These are phyloP conservation scores for Nematocida sp. DNA, from an alignment of 371 early-diverging fungal species.

Conservation along the genomic window DNA sequence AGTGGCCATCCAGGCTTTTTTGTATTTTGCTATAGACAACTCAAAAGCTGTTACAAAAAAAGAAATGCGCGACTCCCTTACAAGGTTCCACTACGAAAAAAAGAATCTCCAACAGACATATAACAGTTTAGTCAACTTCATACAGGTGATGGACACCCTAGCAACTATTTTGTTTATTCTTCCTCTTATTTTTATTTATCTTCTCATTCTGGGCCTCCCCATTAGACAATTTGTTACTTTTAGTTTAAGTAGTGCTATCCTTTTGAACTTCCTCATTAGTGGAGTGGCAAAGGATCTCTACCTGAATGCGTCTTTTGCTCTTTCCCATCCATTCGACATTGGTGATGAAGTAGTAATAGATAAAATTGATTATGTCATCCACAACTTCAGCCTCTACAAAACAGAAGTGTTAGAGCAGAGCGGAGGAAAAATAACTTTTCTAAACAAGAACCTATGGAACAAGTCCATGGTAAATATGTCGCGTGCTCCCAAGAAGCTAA, in stretches of 20 bases:
- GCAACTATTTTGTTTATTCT: slow-evolving; percentile 41
- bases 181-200: slow-evolving; percentile 57
- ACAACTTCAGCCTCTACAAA: slow-evolving; percentile 59
- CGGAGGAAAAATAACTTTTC: slow-evolving; percentile 66
- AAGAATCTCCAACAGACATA: slow-evolving; percentile 61
- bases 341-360: slow-evolving; percentile 67
- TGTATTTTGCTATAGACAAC: slow-evolving; percentile 62
- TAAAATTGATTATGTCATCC: slow-evolving; percentile 59
- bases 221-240: slow-evolving; percentile 62
- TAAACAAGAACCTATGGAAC: slow-evolving; percentile 65
- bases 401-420: slow-evolving; percentile 61
- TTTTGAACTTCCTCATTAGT: slow-evolving; percentile 64
- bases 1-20: slow-evolving; percentile 61
- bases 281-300: slow-evolving; percentile 59
- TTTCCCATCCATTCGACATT: slow-evolving; percentile 67
- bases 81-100: slow-evolving; percentile 64
- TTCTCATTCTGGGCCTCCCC: slow-evolving; percentile 63
- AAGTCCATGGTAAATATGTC: slow-evolving; percentile 66
- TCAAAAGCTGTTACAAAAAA: slow-evolving; percentile 61
- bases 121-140: slow-evolving; percentile 56
- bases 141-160: slow-evolving; percentile 55
- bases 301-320: slow-evolving; percentile 60
- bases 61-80: slow-evolving; percentile 64
- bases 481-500: slow-evolving; percentile 66
- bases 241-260: slow-evolving; percentile 62